A percentile compares a stretch with the other conserved stretches of the same genome.
phyloP scores from a whole-genome alignment of 805 yeast species.

The Hanseniaspora clermontiae region DNA sequence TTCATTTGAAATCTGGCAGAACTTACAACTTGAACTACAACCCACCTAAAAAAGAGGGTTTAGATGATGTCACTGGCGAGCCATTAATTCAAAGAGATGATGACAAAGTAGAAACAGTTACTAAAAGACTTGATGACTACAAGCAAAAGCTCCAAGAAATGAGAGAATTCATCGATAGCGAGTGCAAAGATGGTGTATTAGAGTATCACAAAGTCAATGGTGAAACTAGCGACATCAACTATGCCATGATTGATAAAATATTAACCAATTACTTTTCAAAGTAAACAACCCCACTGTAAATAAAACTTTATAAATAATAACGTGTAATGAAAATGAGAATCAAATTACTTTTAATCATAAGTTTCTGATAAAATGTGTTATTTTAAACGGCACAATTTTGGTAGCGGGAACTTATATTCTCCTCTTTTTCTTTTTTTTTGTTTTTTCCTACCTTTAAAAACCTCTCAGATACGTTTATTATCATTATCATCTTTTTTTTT shows the following conservation, averaged over 20 bases:
- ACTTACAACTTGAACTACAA: slow-evolving; percentile 76
- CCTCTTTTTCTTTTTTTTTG: no score
- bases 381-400: no score
- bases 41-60: slow-evolving; percentile 73
- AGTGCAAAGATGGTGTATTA: background rate
- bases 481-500: background rate
- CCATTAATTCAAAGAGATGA: slow-evolving; percentile 67
- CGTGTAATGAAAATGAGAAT: no score
- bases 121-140: slow-evolving; percentile 52
- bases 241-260: background rate
- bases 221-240: slow-evolving; percentile 10
- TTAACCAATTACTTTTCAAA: background rate
- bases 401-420: no score
- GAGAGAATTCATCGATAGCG: slow-evolving; percentile 27
- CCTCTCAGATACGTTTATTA: no score
- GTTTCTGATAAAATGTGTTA: background rate
- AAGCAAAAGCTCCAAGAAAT: slow-evolving; percentile 49
- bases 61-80: slow-evolving; percentile 85
- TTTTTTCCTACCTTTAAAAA: no score
- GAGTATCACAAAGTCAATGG: slow-evolving; percentile 7
- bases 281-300: background rate
- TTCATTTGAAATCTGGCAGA: slow-evolving; percentile 74
- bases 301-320: background rate
- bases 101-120: slow-evolving; percentile 65
- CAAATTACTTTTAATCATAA: background rate